Evolutionary conservation across 2,329 filamentous ascomycete genomes (phyloP).

Genomic region (Ceratocystiopsis minuta): DNA sequence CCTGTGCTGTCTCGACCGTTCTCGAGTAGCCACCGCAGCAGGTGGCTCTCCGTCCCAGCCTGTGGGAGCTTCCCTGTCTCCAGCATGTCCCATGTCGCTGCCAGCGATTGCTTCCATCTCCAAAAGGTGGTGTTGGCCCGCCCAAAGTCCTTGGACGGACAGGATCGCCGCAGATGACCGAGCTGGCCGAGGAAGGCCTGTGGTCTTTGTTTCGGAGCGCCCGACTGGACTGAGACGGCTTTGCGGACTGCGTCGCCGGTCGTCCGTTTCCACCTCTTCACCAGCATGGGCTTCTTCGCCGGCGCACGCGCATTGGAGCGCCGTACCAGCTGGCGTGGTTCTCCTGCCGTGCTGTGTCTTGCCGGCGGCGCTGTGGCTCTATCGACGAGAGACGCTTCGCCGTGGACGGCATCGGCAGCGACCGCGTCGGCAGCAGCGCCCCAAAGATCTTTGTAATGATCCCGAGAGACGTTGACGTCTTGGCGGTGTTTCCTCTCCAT

Average conservation of each 20-base stretch:
- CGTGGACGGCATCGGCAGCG: not conserved
- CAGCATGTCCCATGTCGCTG: constrained; percentile 5
- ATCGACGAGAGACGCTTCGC: too few relatives aligned
- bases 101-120: constrained; percentile 7
- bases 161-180: not conserved
- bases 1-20: constrained; percentile 4
- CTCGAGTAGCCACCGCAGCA: constrained; percentile 15
- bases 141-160: not conserved
- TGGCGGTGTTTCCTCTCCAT: not conserved
- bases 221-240: not conserved
- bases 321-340: too few relatives aligned
- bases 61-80: constrained; percentile 2
- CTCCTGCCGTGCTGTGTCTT: too few relatives aligned
- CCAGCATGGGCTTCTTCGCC: not conserved
- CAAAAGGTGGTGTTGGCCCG: not conserved
- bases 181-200: not conserved
- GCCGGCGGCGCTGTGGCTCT: too few relatives aligned
- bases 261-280: too few relatives aligned
- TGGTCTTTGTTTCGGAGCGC: too few relatives aligned
- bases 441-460: constrained; percentile 4
- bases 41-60: not conserved
- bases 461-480: not conserved
- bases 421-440: constrained; percentile 1
- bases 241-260: too few relatives aligned
- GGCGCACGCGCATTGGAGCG: not conserved